Evolutionary conservation across 192 early-diverging fungal species (phyloP), one percentile per base, ranked within the genome.

Genomic region (Coemansia sp.): DNA sequence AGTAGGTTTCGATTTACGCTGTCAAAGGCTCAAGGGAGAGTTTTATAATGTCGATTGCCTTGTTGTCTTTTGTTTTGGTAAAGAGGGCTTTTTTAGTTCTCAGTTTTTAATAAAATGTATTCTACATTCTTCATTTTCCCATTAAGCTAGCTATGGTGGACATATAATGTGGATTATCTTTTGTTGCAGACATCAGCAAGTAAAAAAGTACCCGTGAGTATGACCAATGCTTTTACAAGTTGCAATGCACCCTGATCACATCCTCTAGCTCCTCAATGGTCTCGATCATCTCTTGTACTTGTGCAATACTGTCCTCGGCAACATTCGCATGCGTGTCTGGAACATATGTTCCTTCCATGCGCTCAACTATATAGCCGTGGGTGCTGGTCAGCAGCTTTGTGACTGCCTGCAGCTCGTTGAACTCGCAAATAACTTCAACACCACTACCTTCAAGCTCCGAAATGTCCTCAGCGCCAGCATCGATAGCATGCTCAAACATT

Each of bases 221-320:
- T 6, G 2, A 7, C 7, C 43, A 6, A 6, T 46, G 20, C 5
- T 20, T 18, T 12, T 51, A 51, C 55, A 52, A 12, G 46, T 87
- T 87, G 58, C 73, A 68, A 61, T 85, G 75, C 15, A 90, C 77
- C 58, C 77, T 84, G 20, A 88, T 82, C 8, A 90, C 86, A 61
- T 91, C 89, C 3, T 88, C 87, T 21, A 86, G 67, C 56, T 81
- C 77, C 55, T 91, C 89, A 49, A 93, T 59, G 6, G 68, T 63
- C 15, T 84, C 79, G 13, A 90, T 46, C 26, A 86, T 72, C 23
- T 74, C 75, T 26, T 66, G 79, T 59, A 91, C 69, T 30, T 87
- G 79, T n/a, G 55, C 35, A 2, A 61, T 62, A 25, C 84, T 77
- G 26, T 79, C 76, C n/a, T 81, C 82, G 4, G 66, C 43, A 15